phyloP scores from a whole-genome alignment of 306 rosid species.

The Mimosa pudica region DNA sequence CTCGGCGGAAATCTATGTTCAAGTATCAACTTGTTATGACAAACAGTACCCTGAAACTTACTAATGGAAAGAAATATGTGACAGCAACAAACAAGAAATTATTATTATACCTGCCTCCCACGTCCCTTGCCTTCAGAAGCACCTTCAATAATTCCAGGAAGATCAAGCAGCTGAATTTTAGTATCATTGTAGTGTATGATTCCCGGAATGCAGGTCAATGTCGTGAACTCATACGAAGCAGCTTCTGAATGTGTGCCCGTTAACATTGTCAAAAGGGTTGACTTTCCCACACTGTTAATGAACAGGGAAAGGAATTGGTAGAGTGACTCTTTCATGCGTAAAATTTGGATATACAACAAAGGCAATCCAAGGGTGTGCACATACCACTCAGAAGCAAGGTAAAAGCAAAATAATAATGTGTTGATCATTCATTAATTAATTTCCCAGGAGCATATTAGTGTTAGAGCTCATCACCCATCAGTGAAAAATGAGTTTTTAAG shows the following conservation, averaged over 20 bases:
- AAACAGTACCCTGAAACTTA: conserved; percentile 4
- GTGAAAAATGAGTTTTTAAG: conserved; percentile 11
- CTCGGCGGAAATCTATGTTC: neutral
- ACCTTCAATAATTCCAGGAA: conserved; percentile 99
- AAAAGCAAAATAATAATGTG: conserved; percentile 9
- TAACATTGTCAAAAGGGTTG: conserved; percentile 94
- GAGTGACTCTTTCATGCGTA: neutral
- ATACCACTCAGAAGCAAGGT: neutral
- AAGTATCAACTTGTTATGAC: neutral
- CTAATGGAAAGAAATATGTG: conserved; percentile 10
- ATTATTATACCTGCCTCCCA: conserved; percentile 86
- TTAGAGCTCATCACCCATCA: conserved; percentile 13
- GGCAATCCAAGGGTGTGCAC: conserved; percentile 3
- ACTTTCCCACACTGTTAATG: conserved; percentile 89
- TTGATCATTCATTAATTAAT: neutral
- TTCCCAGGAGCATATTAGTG: neutral
- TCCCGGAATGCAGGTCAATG: conserved; percentile 97
- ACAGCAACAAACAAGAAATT: conserved; percentile 29
- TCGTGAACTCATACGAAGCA: conserved; percentile 98
- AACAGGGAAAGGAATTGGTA: conserved; percentile 25
- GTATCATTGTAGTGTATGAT: conserved; percentile 96
- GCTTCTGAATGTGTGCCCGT: conserved; percentile 98
- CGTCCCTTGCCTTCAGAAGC: conserved; percentile 99
- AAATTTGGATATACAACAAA: conserved; percentile 4
- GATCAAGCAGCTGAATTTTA: conserved; percentile 97